Evolutionary conservation across 371 early-diverging fungal genomes (phyloP).

Genomic region (Actinomucor elegans): DNA sequence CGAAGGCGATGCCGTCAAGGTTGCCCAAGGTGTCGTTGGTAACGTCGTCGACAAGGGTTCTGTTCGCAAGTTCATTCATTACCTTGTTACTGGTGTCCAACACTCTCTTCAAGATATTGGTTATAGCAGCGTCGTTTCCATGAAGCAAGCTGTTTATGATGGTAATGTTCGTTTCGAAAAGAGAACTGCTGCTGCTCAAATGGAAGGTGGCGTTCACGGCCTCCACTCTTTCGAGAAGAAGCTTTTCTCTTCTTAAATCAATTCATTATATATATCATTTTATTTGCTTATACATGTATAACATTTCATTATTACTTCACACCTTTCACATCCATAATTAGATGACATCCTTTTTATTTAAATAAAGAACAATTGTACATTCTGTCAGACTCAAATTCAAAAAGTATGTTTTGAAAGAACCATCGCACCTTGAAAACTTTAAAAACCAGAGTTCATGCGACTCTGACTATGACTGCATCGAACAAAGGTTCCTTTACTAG

Average conservation of each 20-base stretch:
- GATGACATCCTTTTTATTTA: too few relatives aligned
- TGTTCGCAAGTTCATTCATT: slow-evolving; percentile 88
- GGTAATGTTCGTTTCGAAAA: slow-evolving; percentile 91
- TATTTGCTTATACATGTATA: not conserved
- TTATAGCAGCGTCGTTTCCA: slow-evolving; percentile 55
- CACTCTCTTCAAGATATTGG: slow-evolving; percentile 98
- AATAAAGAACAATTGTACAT: not conserved
- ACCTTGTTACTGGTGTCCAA: slow-evolving; percentile 92
- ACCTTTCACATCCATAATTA: not conserved
- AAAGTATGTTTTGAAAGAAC: too few relatives aligned
- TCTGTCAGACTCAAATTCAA: too few relatives aligned
- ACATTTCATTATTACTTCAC: not conserved
- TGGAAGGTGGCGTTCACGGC: slow-evolving; percentile 96
- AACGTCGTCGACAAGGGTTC: slow-evolving; percentile 96
- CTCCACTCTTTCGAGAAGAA: slow-evolving; percentile 90
- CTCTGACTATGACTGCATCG: too few relatives aligned
- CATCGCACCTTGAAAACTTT: too few relatives aligned
- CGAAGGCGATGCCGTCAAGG: slow-evolving; percentile 94
- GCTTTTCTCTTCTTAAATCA: slow-evolving; percentile 57
- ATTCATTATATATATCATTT: not conserved
- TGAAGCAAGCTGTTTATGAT: slow-evolving; percentile 65
- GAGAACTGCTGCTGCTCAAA: slow-evolving; percentile 91
- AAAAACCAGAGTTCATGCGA: too few relatives aligned
- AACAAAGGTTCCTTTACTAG: too few relatives aligned
- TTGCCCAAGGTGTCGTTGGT: slow-evolving; percentile 97